phyloP scores from a whole-genome alignment of 768 basidiomycete genomes.

The Chalciporus sphaerocephalus region DNA sequence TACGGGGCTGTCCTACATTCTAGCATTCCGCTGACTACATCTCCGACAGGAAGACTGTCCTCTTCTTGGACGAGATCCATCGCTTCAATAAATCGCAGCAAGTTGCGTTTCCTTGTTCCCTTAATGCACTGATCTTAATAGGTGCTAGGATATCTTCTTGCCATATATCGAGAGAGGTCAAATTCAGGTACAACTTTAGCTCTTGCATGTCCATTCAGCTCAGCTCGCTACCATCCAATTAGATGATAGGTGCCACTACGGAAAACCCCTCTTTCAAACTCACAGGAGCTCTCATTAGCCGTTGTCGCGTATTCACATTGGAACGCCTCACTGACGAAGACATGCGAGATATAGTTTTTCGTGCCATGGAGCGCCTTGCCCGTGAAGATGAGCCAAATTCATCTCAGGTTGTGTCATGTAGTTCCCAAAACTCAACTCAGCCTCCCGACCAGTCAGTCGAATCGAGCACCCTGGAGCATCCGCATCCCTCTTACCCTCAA shows the following conservation, averaged over 20 bases:
- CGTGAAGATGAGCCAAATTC: conserved; percentile 6
- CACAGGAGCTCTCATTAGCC: conserved; percentile 65
- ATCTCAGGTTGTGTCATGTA: background rate
- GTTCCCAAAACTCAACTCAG: conserved; percentile 19
- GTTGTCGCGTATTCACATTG: conserved; percentile 75
- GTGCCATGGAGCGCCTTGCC: conserved; percentile 42
- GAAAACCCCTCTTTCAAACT: conserved; percentile 88
- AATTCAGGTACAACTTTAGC: conserved; percentile 46
- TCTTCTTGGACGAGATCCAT: conserved; percentile 86
- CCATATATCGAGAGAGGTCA: conserved; percentile 77
- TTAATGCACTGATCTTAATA: conserved; percentile 6
- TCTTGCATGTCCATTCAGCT: background rate
- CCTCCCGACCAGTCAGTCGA: conserved; percentile 14
- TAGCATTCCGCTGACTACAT: conserved; percentile 3
- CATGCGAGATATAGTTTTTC: conserved; percentile 52
- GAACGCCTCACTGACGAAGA: conserved; percentile 63
- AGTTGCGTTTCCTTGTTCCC: conserved; percentile 29
- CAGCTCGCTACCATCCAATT: background rate
- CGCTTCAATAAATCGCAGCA: conserved; percentile 72
- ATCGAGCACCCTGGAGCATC: conserved; percentile 9
- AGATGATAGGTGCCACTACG: conserved; percentile 81
- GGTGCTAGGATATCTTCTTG: conserved; percentile 65
- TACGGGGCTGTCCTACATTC: conserved; percentile 19
- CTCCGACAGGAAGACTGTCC: conserved; percentile 53
- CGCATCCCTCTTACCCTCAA: conserved; percentile 32